These are phyloP conservation scores for baker's yeast (Saccharomyces cerevisiae) DNA, from an alignment of 805 yeast genomes.

Conservation along the genomic window DNA sequence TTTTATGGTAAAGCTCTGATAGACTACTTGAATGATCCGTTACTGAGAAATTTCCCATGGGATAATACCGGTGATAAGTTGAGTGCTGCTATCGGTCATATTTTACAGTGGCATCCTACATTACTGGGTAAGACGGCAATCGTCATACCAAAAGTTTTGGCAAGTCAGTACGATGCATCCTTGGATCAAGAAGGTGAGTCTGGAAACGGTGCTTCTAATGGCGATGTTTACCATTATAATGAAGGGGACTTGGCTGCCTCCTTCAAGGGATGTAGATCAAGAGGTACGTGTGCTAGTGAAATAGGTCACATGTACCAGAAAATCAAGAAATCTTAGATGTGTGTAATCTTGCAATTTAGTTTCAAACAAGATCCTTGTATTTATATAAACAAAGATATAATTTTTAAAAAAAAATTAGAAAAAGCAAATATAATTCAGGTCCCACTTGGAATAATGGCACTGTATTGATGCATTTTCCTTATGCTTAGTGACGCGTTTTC, in stretches of 20 bases:
- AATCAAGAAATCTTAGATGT: slow-evolving; percentile 6
- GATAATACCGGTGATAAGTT: slow-evolving; percentile 22
- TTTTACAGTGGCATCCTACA: slow-evolving; percentile 91
- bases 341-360: neutral
- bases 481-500: neutral
- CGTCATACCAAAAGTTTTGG: slow-evolving; percentile 55
- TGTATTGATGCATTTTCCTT: neutral
- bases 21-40: slow-evolving; percentile 73
- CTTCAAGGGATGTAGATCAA: slow-evolving; percentile 48
- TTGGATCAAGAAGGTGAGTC: slow-evolving; percentile 15
- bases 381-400: neutral
- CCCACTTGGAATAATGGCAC: neutral
- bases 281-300: slow-evolving; percentile 45
- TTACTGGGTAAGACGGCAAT: slow-evolving; percentile 64
- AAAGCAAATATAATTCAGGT: neutral
- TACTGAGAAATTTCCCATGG: slow-evolving; percentile 55
- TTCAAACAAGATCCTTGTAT: too few relatives aligned
- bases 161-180: slow-evolving; percentile 36
- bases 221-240: slow-evolving; percentile 39
- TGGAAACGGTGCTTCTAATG: slow-evolving; percentile 14
- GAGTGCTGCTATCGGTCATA: slow-evolving; percentile 62
- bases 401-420: neutral
- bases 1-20: slow-evolving; percentile 56
- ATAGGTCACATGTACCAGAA: slow-evolving; percentile 17
- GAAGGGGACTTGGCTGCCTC: slow-evolving; percentile 61